Conservation (phyloP, 176 grass and related monocot genomes). For the Zoysia pacifica region DNA sequence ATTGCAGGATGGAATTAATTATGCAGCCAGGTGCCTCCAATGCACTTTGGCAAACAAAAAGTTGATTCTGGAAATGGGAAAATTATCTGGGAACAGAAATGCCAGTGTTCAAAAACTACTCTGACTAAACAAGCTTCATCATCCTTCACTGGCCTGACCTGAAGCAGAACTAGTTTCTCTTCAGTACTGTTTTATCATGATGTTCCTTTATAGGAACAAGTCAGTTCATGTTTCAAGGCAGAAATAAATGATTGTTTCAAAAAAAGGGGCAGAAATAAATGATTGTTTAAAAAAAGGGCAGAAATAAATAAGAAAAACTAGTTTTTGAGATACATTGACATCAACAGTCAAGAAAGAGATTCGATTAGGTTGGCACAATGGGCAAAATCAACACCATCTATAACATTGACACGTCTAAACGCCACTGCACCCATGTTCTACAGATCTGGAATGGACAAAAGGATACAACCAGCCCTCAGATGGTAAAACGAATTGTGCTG, state of each 20-base stretch:
- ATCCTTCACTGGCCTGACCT: neutral
- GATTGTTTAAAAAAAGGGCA: neutral
- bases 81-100: constrained; percentile 21
- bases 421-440: constrained; percentile 23
- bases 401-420: constrained; percentile 8
- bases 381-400: neutral
- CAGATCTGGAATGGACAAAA: constrained; percentile 48
- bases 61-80: neutral
- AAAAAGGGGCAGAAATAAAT: too few relatives aligned
- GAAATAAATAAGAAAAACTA: neutral
- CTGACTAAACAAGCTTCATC: neutral
- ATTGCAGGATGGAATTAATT: neutral
- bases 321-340: neutral
- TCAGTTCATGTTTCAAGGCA: constrained; percentile 23
- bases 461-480: constrained; percentile 2
- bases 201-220: neutral
- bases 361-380: neutral
- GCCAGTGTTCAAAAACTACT: neutral
- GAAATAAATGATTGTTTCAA: neutral
- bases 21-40: neutral
- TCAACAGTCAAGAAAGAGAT: constrained; percentile 1
- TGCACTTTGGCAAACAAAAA: neutral
- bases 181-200: neutral
- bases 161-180: constrained; percentile 16
- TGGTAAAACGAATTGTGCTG: constrained; percentile 31